Conservation (phyloP, 192 early-diverging fungal genomes). For the Entrophospora sp. region DNA sequence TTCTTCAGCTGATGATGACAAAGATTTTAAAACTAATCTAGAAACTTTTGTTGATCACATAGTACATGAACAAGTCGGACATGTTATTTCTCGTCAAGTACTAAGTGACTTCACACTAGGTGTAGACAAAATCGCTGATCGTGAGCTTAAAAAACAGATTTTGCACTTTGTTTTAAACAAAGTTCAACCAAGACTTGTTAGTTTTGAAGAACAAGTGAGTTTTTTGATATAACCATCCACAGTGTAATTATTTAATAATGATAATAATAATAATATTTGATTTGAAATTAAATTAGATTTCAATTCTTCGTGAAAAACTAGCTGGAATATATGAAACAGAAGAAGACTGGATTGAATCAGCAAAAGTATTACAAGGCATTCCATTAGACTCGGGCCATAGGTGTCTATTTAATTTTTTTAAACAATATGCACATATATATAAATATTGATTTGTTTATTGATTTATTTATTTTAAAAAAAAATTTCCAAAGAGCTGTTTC, state of each 20-base stretch:
- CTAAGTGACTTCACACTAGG: slow-evolving; percentile 60
- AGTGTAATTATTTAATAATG: neutral
- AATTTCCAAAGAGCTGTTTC: slow-evolving; percentile 35
- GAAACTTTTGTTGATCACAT: slow-evolving; percentile 21
- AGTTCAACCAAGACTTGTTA: slow-evolving; percentile 64
- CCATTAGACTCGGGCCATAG: slow-evolving; percentile 87
- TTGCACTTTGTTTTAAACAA: slow-evolving; percentile 60
- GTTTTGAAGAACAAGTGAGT: slow-evolving; percentile 74
- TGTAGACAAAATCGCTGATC: slow-evolving; percentile 40
- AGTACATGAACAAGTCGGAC: slow-evolving; percentile 52
- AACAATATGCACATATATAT: neutral
- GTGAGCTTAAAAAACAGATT: slow-evolving; percentile 43
- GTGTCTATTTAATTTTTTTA: neutral
- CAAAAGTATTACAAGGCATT: slow-evolving; percentile 76
- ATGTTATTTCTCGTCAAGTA: slow-evolving; percentile 68
- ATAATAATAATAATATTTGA: neutral
- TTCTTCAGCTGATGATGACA: neutral
- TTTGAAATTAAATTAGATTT: slow-evolving; percentile 39
- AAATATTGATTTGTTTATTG: neutral
- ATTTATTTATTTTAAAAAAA: neutral
- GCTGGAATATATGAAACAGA: slow-evolving; percentile 63
- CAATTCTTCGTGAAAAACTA: slow-evolving; percentile 64
- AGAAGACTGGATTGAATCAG: slow-evolving; percentile 79
- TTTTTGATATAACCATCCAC: neutral
- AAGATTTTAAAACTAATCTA: neutral